Base-by-base conservation (phyloP, 805 yeast genomes). In the Saccharomyces cerevisiae region DNA sequence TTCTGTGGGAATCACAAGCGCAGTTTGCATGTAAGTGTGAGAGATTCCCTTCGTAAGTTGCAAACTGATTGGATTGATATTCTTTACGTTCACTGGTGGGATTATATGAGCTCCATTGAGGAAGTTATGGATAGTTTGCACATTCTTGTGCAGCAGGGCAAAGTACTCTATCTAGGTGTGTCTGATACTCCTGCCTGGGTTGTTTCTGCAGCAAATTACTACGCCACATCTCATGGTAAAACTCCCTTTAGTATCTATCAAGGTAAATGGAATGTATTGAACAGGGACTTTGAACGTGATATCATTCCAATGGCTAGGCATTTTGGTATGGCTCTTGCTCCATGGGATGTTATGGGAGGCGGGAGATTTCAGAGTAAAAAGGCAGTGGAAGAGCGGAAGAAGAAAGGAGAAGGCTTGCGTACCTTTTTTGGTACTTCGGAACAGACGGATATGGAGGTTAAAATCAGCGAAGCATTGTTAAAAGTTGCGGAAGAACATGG, bases 101-200 rank as follows among this genome's bases (percentile, higher is more conserved):
- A 61, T 46, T 52, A 59, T 49, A 57, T 62, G 32, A 55, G 63
- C 13, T 59, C 63, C 1, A 56, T 61, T 8, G 55, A 55, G 30
- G 65, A 61, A 51, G 29, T 61, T 29, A 61, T 61, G 65, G 57
- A 59, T 50, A 51, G 61, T 17, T 48, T 55, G n/a, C 55, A 59
- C 53, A 29, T 54, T 49, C 51, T 54, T 21, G 57, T 54, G 6
- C 57, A 54, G 41, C 57, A 54, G 52, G 64, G 64, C 24, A 61
- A 61, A 43, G 65, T 61, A 13, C 49, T 61, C 26, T 61, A 60
- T 31, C 57, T 61, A 26, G 65, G 65, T 5, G 51, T 56, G 8
- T 61, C 65, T 17, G 65, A 61, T 51, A 56, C 62, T 4, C 65
- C 65, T 21, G 65, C 65, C 6, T 61, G 65, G 65, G 54, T 61